Base-by-base conservation (phyloP, 495 filamentous ascomycete species). In the Parachaetomium inaequale region DNA sequence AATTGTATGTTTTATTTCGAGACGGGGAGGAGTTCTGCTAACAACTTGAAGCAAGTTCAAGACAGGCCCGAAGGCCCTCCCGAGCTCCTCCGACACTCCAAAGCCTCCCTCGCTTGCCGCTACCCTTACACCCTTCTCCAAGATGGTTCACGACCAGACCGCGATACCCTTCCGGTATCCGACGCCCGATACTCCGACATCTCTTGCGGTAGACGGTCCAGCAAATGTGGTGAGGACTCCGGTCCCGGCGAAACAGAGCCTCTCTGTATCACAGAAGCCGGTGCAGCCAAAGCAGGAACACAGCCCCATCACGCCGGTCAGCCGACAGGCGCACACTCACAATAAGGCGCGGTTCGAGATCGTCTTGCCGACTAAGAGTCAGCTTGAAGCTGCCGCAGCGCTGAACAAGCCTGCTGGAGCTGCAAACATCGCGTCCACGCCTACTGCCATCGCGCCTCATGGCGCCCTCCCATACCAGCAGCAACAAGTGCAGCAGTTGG, bases 1-100 rank as follows among this genome's bases (percentile, higher is more conserved):
- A 92, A 73, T 89, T 86, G 89, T 92, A 80, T 75, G 87, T 66
- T 36, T 31, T 28, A 14, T 51, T 55, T 43, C 17, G 17, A 3
- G 10, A 2, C 17, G 23, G 26, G 7, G 19, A 45, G 21, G n/a
- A 42, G 40, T 21, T 10, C 4, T 7, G 60, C 61, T 69, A 46
- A 73, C 67, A 55, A 52, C 34, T 6, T 47, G 52, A 66, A 93
- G 91, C 73, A 84, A 87, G 66, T 92, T 93, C 76, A 91, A 90
- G 70, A 74, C 73, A 7, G 73, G 74, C 28, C 75, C 76, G 21
- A 75, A 63, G 58, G 17, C 55, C 29, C 25, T 36, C 11, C 15
- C 31, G 38, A 71, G 32, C 14, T 46, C 66, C 21, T 59, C 70
- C 7, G 14, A 62, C 5, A 60, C 65, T 29, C n/a, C 61, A 25